Evolutionary conservation across 2,329 filamentous ascomycete species (phyloP).

Genomic region (Xylariaceae sp.): DNA sequence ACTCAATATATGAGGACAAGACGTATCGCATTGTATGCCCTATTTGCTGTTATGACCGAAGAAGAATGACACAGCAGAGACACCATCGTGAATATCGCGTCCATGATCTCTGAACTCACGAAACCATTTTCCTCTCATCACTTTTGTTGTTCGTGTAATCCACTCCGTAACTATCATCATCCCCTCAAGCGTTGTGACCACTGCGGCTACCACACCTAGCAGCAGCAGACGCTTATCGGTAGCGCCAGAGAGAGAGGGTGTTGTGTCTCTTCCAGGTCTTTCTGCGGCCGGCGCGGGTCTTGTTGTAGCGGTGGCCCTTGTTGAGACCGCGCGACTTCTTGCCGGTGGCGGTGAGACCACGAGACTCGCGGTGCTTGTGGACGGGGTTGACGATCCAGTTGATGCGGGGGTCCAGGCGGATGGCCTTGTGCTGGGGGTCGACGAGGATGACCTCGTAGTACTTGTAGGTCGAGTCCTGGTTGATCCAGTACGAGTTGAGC

Average conservation of each 20-base stretch:
- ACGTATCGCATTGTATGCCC: constrained; percentile 17
- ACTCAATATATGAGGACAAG: constrained; percentile 32
- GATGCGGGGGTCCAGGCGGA: constrained; percentile 98
- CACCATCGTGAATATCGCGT: too few relatives aligned
- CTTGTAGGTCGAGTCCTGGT: constrained; percentile 99
- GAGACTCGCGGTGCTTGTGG: constrained; percentile 99
- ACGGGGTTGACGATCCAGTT: constrained; percentile 99
- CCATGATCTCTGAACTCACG: constrained; percentile 26
- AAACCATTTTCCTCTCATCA: constrained; percentile 6
- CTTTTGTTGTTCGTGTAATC: too few relatives aligned
- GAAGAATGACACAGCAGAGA: too few relatives aligned
- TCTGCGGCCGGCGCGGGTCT: constrained; percentile 93
- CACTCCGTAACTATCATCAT: background rate
- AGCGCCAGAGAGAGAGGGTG: constrained; percentile 98
- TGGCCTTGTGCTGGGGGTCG: constrained; percentile 99
- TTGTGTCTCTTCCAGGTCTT: constrained; percentile 99
- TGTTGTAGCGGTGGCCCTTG: constrained; percentile 99
- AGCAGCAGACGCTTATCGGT: constrained; percentile 64
- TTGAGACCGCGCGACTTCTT: constrained; percentile 99
- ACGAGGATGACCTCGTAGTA: constrained; percentile 99
- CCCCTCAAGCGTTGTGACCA: constrained; percentile 12
- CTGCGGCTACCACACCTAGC: constrained; percentile 18
- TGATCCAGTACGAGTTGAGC: constrained; percentile 99
- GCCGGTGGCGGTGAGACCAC: constrained; percentile 96
- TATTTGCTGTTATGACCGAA: too few relatives aligned